phyloP scores from a whole-genome alignment of 1,284 basidiomycete species.

The Pascua guehoae region DNA sequence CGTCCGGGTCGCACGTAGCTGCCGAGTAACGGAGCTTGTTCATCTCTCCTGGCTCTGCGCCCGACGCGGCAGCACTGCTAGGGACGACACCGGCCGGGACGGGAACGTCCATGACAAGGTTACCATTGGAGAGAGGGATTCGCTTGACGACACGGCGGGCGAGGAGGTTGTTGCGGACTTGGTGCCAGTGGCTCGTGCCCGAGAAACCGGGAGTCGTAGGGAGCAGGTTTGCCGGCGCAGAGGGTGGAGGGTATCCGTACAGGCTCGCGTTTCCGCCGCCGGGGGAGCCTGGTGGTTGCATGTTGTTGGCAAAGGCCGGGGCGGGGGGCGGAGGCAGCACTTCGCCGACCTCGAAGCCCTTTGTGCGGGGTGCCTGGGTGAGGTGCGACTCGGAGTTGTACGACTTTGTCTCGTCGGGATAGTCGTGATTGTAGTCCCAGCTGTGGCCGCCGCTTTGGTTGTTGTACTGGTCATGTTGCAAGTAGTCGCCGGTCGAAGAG shows the following conservation, averaged over 20 bases:
- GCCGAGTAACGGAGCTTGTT: constrained; percentile 66
- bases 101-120: constrained; percentile 74
- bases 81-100: constrained; percentile 61
- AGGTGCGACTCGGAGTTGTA: constrained; percentile 31
- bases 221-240: constrained; percentile 3
- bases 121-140: constrained; percentile 75
- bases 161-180: constrained; percentile 36
- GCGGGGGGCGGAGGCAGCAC: constrained; percentile 23
- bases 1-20: constrained; percentile 55
- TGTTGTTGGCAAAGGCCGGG: constrained; percentile 8
- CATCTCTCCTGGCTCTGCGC: constrained; percentile 68
- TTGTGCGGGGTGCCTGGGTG: constrained; percentile 11
- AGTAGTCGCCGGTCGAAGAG: no score
- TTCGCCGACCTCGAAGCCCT: constrained; percentile 37
- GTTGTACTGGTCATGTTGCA: background rate
- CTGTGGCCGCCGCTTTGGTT: constrained; percentile 7
- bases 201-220: constrained; percentile 22
- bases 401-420: constrained; percentile 31
- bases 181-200: constrained; percentile 41
- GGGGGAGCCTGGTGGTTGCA: background rate
- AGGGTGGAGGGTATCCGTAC: constrained; percentile 13
- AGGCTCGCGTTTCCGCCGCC: constrained; percentile 10
- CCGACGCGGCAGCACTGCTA: constrained; percentile 46
- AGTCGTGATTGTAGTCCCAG: constrained; percentile 21
- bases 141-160: constrained; percentile 62